These are phyloP conservation scores for Entelexis paramagnoliae DNA, from an alignment of 1,139 yeast species.

Conservation along the genomic window DNA sequence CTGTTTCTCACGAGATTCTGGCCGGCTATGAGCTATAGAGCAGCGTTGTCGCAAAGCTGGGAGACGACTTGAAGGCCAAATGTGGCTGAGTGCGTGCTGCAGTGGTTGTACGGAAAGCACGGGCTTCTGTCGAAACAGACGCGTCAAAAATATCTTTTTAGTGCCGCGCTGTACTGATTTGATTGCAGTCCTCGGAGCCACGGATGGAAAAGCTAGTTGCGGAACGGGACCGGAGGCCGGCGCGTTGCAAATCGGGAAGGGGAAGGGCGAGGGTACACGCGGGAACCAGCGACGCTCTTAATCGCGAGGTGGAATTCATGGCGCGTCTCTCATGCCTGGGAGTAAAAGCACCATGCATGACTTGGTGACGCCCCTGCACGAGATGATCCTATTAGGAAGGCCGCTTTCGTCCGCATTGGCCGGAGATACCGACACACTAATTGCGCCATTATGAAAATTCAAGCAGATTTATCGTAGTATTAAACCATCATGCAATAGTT, in stretches of 20 bases:
- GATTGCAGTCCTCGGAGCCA: background rate
- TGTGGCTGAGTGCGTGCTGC: too few relatives aligned
- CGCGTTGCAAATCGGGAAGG: slow-evolving; percentile 9
- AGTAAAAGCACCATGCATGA: background rate
- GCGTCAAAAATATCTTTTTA: background rate
- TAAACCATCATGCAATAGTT: background rate
- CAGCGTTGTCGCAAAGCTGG: background rate
- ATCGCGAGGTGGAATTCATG: background rate
- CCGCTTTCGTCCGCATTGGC: background rate
- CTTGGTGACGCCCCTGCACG: background rate
- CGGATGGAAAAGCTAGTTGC: background rate
- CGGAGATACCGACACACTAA: background rate
- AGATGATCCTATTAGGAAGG: background rate
- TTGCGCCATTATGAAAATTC: background rate
- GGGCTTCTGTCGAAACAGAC: background rate
- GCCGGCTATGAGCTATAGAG: background rate
- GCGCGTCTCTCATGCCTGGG: background rate
- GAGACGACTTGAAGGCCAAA: too few relatives aligned
- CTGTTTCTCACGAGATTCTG: background rate
- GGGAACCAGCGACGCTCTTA: background rate
- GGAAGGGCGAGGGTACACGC: slow-evolving; percentile 8
- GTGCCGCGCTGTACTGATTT: background rate
- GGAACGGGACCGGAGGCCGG: background rate
- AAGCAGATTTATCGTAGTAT: too few relatives aligned
- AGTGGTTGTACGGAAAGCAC: too few relatives aligned